These are phyloP conservation scores for Fusarium albosuccineum DNA, from an alignment of 2,329 filamentous ascomycete genomes.

Conservation along the genomic window DNA sequence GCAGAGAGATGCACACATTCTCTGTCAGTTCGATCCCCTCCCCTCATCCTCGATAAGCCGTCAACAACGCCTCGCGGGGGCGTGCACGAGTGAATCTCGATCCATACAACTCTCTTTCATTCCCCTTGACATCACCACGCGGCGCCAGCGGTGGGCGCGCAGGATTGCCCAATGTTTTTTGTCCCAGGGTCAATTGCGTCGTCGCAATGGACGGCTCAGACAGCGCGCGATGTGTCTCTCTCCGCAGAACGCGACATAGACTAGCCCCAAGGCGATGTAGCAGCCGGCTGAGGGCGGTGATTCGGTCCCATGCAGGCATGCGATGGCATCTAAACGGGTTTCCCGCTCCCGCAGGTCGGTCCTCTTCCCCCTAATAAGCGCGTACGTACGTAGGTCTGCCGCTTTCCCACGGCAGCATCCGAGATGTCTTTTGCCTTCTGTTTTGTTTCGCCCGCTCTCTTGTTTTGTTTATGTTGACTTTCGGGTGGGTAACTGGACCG, in stretches of 20 bases:
- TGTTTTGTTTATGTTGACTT: constrained; percentile 32
- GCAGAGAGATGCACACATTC: background rate
- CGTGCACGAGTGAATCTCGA: constrained; percentile 11
- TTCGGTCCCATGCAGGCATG: constrained; percentile 1
- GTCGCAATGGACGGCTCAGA: background rate
- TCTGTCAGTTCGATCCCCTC: constrained; percentile 12
- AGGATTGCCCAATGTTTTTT: constrained; percentile 4
- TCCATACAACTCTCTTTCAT: background rate
- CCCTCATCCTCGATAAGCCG: background rate
- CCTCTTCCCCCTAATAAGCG: background rate
- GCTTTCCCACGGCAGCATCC: background rate
- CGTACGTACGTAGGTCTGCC: constrained; percentile 7
- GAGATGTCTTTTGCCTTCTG: constrained; percentile 14
- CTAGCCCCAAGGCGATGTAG: constrained; percentile 13
- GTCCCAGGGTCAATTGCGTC: constrained; percentile 9
- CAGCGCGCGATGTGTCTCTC: background rate
- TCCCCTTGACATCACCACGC: constrained; percentile 14
- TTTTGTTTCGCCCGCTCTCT: constrained; percentile 24
- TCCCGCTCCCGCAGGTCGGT: background rate
- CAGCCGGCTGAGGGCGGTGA: background rate
- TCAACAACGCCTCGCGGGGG: constrained; percentile 3
- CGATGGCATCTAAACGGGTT: constrained; percentile 14
- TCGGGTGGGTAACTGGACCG: constrained; percentile 16
- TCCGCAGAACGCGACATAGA: background rate
- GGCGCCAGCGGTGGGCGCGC: background rate